Base-by-base conservation (phyloP, 2,329 filamentous ascomycete genomes). In the Cytospora schulzeri region DNA sequence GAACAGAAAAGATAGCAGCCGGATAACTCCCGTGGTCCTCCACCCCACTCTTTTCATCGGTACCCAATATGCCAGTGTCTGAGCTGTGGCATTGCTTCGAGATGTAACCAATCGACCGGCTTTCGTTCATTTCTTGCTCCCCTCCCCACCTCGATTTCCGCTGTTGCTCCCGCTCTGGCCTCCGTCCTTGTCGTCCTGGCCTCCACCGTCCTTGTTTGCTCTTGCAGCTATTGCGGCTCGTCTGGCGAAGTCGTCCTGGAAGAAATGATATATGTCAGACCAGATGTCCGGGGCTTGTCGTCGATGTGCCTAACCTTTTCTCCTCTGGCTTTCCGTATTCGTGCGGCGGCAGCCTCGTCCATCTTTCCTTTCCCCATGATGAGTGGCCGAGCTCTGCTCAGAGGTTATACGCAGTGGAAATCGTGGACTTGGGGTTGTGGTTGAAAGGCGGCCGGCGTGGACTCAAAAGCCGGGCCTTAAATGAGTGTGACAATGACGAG, bases 241-340 rank as follows among this genome's bases (percentile, higher is more conserved):
- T 31, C 71, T 73, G 28, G 73, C 71, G 62, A 78, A 78, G 24
- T 73, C 71, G 48, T 78, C 76, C 77, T 78, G 60, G 22, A 61
- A 26, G 12, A 41, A 29, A 64, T 65, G 45, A 56, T 48, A 22
- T 53, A 33, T 22, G 45, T 48, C n/a, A 35, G 58, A 38, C 31
- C 52, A 53, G 17, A 58, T 33, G 41, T 29, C 41, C 15, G 31
- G 55, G 48, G 35, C 26, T 51, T 57, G 19, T 31, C 22, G 24
- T 55, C 51, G 45, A 31, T 12, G 55, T 45, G 9, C 68, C 71
- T 66, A 68, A 79, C 78, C 67, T 77, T 76, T 19, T 75, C 74
- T 15, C 79, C 79, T 45, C 76, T 74, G 4, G 79, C 74, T 64
- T 74, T 78, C 35, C 73, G 72, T 66, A 81, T 81, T 59, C 79